phyloP scores from a whole-genome alignment of 2,329 filamentous ascomycete genomes.

The Sporothrix protearum region DNA sequence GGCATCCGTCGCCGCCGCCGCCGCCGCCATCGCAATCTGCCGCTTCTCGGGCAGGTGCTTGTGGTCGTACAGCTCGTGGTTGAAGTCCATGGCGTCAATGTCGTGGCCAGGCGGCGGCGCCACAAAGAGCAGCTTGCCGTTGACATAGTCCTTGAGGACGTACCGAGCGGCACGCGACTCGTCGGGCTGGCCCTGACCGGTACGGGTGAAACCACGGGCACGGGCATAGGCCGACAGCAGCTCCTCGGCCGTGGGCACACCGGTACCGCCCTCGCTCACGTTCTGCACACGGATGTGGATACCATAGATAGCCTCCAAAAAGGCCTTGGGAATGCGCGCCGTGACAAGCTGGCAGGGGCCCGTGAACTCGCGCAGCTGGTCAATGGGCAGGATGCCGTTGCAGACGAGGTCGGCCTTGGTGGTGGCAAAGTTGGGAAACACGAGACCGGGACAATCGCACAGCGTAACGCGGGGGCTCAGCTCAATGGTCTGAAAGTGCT shows the following conservation, averaged over 20 bases:
- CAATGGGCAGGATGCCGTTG: slow-evolving; percentile 91
- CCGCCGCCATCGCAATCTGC: slow-evolving; percentile 58
- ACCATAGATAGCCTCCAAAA: slow-evolving; percentile 90
- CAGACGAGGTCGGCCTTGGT: slow-evolving; percentile 96
- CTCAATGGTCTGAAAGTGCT: slow-evolving; percentile 98
- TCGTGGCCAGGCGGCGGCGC: slow-evolving; percentile 69
- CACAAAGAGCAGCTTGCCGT: slow-evolving; percentile 88
- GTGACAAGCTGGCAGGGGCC: slow-evolving; percentile 82
- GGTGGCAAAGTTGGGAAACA: slow-evolving; percentile 95
- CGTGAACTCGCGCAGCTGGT: slow-evolving; percentile 89
- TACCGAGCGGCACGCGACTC: slow-evolving; percentile 87
- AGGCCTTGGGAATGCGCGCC: slow-evolving; percentile 77
- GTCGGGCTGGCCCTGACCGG: slow-evolving; percentile 85
- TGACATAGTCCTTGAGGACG: slow-evolving; percentile 95
- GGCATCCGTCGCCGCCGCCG: slow-evolving; percentile 33
- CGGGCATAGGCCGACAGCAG: slow-evolving; percentile 80
- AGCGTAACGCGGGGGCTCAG: slow-evolving; percentile 84
- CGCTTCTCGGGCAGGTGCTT: slow-evolving; percentile 78
- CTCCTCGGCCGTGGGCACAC: slow-evolving; percentile 78
- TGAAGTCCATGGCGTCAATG: slow-evolving; percentile 74
- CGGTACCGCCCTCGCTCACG: slow-evolving; percentile 87
- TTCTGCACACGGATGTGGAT: slow-evolving; percentile 80
- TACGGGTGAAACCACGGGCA: slow-evolving; percentile 85
- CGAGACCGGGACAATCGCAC: slow-evolving; percentile 96
- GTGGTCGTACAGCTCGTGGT: slow-evolving; percentile 81